Percentiles rank a stretch among this genome's conserved stretches.
Conservation (phyloP, 2,329 filamentous ascomycete species). For the Penicillium sp. region DNA sequence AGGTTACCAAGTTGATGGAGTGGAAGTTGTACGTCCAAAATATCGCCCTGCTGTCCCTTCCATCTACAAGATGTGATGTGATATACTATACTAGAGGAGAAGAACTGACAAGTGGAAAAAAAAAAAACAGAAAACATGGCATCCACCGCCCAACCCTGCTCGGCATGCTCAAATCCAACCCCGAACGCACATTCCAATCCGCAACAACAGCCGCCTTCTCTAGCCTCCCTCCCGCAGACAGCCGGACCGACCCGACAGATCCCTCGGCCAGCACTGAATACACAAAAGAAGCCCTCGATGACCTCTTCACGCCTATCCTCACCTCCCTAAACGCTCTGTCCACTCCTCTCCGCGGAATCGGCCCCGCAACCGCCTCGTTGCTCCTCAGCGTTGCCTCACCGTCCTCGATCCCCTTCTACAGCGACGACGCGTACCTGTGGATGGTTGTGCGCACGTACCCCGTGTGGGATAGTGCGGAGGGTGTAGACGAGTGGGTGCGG, state of each 20-base stretch:
- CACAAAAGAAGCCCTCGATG: neutral
- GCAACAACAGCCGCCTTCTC: constrained; percentile 36
- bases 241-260: neutral
- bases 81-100: no score
- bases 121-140: constrained; percentile 43
- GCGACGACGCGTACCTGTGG: constrained; percentile 50
- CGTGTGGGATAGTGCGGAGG: constrained; percentile 8
- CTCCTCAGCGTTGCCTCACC: constrained; percentile 42
- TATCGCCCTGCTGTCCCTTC: no score
- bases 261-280: neutral
- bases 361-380: constrained; percentile 49
- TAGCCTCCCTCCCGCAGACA: neutral
- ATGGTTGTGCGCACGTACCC: constrained; percentile 31
- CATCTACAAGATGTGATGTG: no score
- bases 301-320: constrained; percentile 29
- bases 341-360: constrained; percentile 46
- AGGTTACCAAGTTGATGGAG: constrained; percentile 45
- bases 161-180: constrained; percentile 46
- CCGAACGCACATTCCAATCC: constrained; percentile 28
- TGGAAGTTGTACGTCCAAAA: constrained; percentile 49
- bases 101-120: neutral
- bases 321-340: constrained; percentile 38
- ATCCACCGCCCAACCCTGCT: constrained; percentile 45
- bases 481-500: constrained; percentile 3
- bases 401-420: constrained; percentile 46